Conservation (phyloP, 2,329 filamentous ascomycete species). For the Botrytis fragariae region DNA sequence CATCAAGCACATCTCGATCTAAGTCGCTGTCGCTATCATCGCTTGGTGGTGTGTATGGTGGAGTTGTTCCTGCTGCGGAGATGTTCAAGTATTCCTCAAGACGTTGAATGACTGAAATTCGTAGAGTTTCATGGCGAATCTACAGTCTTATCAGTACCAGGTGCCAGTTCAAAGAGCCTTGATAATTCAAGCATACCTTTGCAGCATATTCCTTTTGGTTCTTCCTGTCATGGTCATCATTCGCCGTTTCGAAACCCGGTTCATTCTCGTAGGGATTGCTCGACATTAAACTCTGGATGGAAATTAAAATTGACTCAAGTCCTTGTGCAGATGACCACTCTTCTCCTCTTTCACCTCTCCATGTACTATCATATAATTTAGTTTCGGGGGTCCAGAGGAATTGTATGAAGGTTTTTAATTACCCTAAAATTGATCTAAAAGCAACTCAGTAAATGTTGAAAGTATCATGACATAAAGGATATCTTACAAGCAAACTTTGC, state of each 20-base stretch:
- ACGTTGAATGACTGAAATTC: constrained; percentile 81
- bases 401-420: constrained; percentile 33
- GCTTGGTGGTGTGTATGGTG: constrained; percentile 30
- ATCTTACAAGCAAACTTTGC: constrained; percentile 87
- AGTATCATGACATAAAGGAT: not conserved
- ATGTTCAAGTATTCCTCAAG: constrained; percentile 77
- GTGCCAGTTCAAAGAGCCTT: not conserved
- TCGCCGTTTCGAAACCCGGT: constrained; percentile 82
- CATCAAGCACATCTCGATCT: constrained; percentile 40
- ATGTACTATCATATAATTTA: constrained; percentile 63
- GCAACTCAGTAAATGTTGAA: constrained; percentile 26
- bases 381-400: not conserved
- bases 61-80: constrained; percentile 46
- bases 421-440: constrained; percentile 82
- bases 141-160: constrained; percentile 41
- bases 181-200: constrained; percentile 56
- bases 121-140: constrained; percentile 88
- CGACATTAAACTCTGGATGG: constrained; percentile 95
- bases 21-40: constrained; percentile 44
- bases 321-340: constrained; percentile 97
- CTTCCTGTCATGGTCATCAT: constrained; percentile 65
- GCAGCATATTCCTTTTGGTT: constrained; percentile 72
- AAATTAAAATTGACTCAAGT: constrained; percentile 88
- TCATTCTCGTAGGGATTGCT: constrained; percentile 94
- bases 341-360: constrained; percentile 85